phyloP scores from a whole-genome alignment of 148 eudicot genomes.

The Fagopyrum tataricum region DNA sequence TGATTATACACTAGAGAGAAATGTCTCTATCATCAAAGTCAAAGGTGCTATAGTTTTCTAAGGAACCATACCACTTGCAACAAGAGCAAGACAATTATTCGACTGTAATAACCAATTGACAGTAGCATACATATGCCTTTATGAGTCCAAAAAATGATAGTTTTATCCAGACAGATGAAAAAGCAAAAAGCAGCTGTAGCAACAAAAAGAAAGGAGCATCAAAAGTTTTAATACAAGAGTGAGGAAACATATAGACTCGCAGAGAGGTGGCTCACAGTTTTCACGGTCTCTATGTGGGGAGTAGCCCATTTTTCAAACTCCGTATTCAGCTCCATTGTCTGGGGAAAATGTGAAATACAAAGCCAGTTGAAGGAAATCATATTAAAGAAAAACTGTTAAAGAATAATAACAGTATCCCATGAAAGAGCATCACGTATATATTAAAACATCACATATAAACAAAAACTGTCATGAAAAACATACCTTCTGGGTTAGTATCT shows the following conservation, averaged over 20 bases:
- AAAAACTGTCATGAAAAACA: background rate
- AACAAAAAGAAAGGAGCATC: background rate
- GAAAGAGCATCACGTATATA: background rate
- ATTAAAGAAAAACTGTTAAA: no score
- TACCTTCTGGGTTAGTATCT: conserved; percentile 49
- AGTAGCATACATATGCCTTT: background rate
- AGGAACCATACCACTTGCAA: background rate
- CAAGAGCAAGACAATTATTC: background rate
- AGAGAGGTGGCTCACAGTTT: conserved; percentile 44
- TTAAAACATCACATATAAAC: background rate
- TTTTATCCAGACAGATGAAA: conserved; percentile 1
- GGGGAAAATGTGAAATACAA: background rate
- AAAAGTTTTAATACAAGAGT: background rate
- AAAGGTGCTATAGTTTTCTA: background rate
- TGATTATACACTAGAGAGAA: background rate
- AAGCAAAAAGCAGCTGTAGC: background rate
- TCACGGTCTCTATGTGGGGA: conserved; percentile 65
- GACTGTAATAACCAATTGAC: background rate
- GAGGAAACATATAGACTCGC: background rate
- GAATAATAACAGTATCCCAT: conserved; percentile 1
- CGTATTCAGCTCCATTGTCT: conserved; percentile 65
- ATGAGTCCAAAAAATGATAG: background rate
- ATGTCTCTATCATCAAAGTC: background rate
- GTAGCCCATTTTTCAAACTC: conserved; percentile 72
- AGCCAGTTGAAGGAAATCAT: background rate